phyloP scores from a whole-genome alignment of 805 yeast species.

The Candida ovalis region DNA sequence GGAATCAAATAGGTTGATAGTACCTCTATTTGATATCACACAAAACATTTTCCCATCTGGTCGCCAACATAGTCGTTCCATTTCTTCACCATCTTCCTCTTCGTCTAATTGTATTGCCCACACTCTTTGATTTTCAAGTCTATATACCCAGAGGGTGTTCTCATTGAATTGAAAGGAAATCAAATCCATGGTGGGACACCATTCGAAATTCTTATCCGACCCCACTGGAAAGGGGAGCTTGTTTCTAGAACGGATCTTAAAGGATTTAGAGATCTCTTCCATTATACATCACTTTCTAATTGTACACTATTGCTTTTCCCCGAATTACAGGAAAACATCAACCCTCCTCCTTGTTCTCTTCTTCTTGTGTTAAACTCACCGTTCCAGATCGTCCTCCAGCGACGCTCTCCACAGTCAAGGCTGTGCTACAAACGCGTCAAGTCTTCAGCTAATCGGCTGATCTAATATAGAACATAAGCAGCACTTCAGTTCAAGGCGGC shows the following conservation, averaged over 20 bases:
- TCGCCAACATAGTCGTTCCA: conserved; percentile 25
- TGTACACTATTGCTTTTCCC: no score
- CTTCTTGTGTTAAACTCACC: neutral
- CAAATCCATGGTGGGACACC: conserved; percentile 36
- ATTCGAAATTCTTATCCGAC: conserved; percentile 16
- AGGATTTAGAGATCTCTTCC: neutral
- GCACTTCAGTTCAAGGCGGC: no score
- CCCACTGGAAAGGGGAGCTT: conserved; percentile 20
- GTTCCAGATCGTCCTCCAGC: neutral
- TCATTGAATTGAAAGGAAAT: conserved; percentile 26
- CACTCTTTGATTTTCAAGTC: conserved; percentile 31
- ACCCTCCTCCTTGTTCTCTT: no score
- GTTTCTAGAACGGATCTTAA: conserved; percentile 5
- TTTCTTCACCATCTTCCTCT: conserved; percentile 11
- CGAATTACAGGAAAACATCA: no score
- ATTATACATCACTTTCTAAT: neutral
- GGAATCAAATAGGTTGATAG: conserved; percentile 26
- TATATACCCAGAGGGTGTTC: conserved; percentile 28
- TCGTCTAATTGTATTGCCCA: conserved; percentile 29
- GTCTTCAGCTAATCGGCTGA: no score
- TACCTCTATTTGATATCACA: conserved; percentile 20
- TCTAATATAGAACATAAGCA: no score
- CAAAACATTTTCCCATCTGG: conserved; percentile 33
- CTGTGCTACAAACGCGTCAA: neutral
- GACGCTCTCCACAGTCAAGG: neutral